Conservation (phyloP, 306 rosid species). For the Ochetophila trinervis region DNA sequence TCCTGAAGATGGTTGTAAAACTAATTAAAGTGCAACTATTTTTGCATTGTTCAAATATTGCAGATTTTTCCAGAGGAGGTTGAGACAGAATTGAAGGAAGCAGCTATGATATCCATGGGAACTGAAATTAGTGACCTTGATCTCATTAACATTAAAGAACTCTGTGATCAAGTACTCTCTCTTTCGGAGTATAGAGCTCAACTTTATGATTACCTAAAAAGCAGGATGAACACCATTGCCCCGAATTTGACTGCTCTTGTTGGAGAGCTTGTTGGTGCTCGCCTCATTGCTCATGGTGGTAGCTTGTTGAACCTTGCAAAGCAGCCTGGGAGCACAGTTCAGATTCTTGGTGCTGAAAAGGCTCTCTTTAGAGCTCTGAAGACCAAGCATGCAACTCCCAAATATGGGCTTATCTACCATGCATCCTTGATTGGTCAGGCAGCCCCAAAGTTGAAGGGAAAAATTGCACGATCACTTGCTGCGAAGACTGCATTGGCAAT, state of each 20-base stretch:
- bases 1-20: too few relatives aligned
- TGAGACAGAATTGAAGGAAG: constrained; percentile 82
- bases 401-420: constrained; percentile 92
- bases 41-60: background rate
- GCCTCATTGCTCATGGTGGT: constrained; percentile 94
- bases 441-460: constrained; percentile 81
- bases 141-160: constrained; percentile 66
- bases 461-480: constrained; percentile 91
- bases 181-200: constrained; percentile 90
- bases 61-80: constrained; percentile 78
- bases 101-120: constrained; percentile 90
- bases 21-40: constrained; percentile 1
- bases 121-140: constrained; percentile 95
- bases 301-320: too few relatives aligned
- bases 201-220: constrained; percentile 80
- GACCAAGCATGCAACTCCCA: constrained; percentile 94
- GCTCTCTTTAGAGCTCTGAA: constrained; percentile 82
- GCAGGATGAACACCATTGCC: constrained; percentile 88
- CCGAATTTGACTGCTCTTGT: constrained; percentile 94
- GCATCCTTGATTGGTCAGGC: constrained; percentile 96
- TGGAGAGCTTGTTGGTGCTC: constrained; percentile 97
- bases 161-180: constrained; percentile 90
- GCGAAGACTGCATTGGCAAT: constrained; percentile 77
- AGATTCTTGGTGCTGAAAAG: too few relatives aligned
- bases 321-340: too few relatives aligned